These are phyloP conservation scores for Aspergillus homomorphus DNA, from an alignment of 495 filamentous ascomycete genomes.

Conservation along the genomic window DNA sequence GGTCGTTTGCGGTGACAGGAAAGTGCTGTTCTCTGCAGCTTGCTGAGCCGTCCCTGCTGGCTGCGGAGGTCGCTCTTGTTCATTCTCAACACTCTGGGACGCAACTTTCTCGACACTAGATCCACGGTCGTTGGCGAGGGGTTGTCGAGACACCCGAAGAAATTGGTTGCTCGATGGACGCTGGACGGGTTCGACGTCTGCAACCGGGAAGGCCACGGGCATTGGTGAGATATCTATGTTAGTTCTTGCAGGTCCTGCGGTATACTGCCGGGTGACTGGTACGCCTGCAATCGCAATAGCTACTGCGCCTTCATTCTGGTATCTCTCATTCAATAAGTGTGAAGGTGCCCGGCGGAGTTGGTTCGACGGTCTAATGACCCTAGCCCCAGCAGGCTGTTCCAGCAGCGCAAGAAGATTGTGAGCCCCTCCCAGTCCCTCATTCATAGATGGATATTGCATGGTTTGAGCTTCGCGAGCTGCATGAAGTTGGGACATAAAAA, in stretches of 20 bases:
- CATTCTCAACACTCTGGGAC: background rate
- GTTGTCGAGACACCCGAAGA: background rate
- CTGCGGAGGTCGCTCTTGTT: background rate
- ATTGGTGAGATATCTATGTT: background rate
- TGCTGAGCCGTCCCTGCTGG: background rate
- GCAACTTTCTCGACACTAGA: background rate
- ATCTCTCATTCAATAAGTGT: background rate
- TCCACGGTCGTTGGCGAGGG: background rate
- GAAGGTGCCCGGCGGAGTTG: background rate
- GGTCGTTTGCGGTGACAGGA: background rate
- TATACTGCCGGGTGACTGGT: background rate
- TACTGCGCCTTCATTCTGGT: background rate
- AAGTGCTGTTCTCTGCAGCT: background rate
- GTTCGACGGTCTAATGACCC: background rate
- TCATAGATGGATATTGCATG: background rate
- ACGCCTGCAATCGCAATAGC: background rate
- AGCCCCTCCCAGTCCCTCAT: background rate
- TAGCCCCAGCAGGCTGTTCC: background rate
- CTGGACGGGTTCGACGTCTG: background rate
- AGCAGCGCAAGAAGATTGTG: background rate
- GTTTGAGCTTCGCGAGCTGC: background rate
- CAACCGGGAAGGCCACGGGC: background rate
- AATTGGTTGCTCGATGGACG: background rate
- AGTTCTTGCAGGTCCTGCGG: background rate
- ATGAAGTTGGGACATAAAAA: conserved; percentile 9